A percentile compares a stretch with the other conserved stretches of the same genome.
phyloP scores from a whole-genome alignment of 2,329 filamentous ascomycete species.

The Xylariaceae sp. region DNA sequence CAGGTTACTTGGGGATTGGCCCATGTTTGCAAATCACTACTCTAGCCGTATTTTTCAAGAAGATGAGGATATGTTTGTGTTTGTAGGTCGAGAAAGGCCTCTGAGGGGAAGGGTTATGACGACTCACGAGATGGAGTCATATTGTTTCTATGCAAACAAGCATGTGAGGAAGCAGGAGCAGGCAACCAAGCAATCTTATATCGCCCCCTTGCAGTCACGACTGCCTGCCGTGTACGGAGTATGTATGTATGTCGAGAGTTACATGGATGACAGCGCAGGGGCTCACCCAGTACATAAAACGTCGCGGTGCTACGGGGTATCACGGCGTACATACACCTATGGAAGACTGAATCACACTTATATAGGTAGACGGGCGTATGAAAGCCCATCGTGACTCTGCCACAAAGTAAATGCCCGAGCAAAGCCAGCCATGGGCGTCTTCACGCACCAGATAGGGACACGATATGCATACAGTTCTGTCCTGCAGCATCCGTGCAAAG shows the following conservation, averaged over 20 bases:
- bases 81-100: too few species aligned
- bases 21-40: slow-evolving; percentile 33
- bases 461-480: too few species aligned
- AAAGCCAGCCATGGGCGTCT: too few species aligned
- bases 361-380: too few species aligned
- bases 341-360: not conserved
- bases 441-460: too few species aligned
- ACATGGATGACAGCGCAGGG: not conserved
- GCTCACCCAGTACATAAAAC: not conserved
- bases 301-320: not conserved
- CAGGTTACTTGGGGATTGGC: slow-evolving; percentile 38
- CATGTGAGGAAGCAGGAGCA: not conserved
- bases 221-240: too few species aligned
- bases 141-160: not conserved
- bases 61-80: too few species aligned
- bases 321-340: not conserved
- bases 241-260: not conserved
- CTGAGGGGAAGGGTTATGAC: not conserved
- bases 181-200: not conserved
- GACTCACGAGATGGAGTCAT: not conserved
- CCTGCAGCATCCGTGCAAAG: too few species aligned
- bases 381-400: too few species aligned
- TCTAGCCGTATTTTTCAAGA: too few species aligned
- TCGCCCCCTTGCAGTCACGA: too few species aligned
- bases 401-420: too few species aligned